These are phyloP conservation scores for Fusarium equiseti DNA, from an alignment of 2,329 filamentous ascomycete genomes.

Conservation along the genomic window DNA sequence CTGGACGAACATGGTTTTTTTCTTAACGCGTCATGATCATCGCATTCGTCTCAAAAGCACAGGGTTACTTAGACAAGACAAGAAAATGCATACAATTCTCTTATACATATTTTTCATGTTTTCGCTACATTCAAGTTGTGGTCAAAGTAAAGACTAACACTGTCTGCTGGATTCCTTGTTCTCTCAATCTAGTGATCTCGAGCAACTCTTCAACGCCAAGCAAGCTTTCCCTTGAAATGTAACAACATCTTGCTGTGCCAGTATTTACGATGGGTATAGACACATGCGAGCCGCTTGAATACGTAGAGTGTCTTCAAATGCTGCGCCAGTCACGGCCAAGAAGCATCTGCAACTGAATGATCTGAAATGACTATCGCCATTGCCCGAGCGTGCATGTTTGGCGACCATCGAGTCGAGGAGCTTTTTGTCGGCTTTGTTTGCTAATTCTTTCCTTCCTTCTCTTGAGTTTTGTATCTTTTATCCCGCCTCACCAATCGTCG, in stretches of 20 bases:
- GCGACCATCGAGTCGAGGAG: conserved; percentile 14
- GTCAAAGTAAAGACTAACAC: background rate
- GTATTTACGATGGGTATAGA: conserved; percentile 30
- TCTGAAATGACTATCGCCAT: conserved; percentile 15
- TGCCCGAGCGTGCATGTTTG: conserved; percentile 12
- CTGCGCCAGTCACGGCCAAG: conserved; percentile 12
- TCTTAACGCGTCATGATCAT: conserved; percentile 39
- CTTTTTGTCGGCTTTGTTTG: conserved; percentile 21
- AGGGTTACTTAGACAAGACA: conserved; percentile 45
- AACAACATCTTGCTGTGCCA: conserved; percentile 28
- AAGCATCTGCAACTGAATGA: conserved; percentile 8
- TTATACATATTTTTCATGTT: conserved; percentile 27
- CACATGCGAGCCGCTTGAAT: conserved; percentile 17
- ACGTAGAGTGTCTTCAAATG: conserved; percentile 10
- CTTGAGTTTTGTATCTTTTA: conserved; percentile 13
- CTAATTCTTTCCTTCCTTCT: conserved; percentile 26
- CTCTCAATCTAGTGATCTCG: conserved; percentile 16
- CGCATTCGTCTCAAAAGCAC: conserved; percentile 44
- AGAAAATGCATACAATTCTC: conserved; percentile 42
- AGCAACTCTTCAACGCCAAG: conserved; percentile 36
- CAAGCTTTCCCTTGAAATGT: conserved; percentile 32
- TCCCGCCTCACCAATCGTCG: conserved; percentile 72
- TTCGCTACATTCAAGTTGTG: conserved; percentile 7
- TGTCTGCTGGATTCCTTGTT: background rate
- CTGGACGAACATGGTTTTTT: conserved; percentile 44